Evolutionary conservation across 371 early-diverging fungal species (phyloP).

Genomic region (Encephalitozoon romaleae): DNA sequence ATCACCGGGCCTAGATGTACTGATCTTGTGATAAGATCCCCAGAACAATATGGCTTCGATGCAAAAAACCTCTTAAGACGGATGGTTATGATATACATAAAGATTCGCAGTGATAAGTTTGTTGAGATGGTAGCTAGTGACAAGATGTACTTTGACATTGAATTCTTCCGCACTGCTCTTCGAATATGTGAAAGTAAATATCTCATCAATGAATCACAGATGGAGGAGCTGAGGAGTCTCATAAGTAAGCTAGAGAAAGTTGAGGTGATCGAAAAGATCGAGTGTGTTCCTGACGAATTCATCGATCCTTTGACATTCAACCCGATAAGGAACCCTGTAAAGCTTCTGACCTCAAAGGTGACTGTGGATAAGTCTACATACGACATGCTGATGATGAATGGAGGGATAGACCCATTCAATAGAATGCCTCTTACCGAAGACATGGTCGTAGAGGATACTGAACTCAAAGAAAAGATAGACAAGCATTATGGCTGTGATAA

Average conservation of each 20-base stretch:
- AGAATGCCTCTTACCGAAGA: slow-evolving; percentile 71
- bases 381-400: slow-evolving; percentile 77
- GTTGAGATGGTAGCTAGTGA: slow-evolving; percentile 70
- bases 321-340: slow-evolving; percentile 90
- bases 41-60: slow-evolving; percentile 75
- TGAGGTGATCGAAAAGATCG: slow-evolving; percentile 60
- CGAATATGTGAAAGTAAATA: slow-evolving; percentile 48
- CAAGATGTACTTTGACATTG: slow-evolving; percentile 61
- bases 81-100: slow-evolving; percentile 73
- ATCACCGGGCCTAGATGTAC: slow-evolving; percentile 84
- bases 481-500: slow-evolving; percentile 2
- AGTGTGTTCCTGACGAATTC: slow-evolving; percentile 67
- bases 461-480: slow-evolving; percentile 49
- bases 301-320: slow-evolving; percentile 79
- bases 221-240: slow-evolving; percentile 64
- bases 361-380: slow-evolving; percentile 83
- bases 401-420: slow-evolving; percentile 86
- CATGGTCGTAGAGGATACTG: slow-evolving; percentile 67
- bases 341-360: slow-evolving; percentile 72
- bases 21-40: slow-evolving; percentile 71
- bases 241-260: slow-evolving; percentile 65
- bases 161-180: slow-evolving; percentile 48
- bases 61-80: slow-evolving; percentile 74
- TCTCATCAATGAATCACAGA: slow-evolving; percentile 60
- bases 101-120: slow-evolving; percentile 63